Conservation (phyloP, 2,329 filamentous ascomycete genomes). For the Beauveria pseudobassiana region DNA sequence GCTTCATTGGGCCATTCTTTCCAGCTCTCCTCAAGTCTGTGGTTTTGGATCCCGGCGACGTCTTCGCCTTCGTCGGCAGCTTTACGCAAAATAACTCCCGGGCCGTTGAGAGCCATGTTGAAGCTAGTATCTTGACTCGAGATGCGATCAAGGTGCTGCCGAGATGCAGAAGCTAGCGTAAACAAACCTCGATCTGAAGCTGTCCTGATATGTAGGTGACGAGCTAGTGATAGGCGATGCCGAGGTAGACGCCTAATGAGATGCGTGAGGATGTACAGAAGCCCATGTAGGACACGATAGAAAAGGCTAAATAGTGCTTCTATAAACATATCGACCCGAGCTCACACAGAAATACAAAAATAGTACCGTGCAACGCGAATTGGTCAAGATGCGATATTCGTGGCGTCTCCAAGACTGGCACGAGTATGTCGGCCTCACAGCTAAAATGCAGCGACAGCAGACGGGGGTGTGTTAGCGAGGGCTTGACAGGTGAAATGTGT, state of each 20-base stretch:
- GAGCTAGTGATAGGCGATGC: background rate
- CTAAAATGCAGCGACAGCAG: background rate
- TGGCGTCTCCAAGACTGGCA: background rate
- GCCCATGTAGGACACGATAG: background rate
- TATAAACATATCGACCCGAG: background rate
- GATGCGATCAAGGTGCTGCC: background rate
- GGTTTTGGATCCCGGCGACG: background rate
- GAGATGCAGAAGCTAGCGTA: background rate
- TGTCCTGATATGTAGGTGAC: background rate
- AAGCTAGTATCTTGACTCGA: background rate
- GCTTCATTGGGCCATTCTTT: constrained; percentile 31
- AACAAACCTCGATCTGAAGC: background rate
- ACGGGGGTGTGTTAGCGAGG: background rate
- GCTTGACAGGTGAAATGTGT: background rate
- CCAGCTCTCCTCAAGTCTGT: constrained; percentile 16
- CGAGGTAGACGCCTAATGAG: background rate
- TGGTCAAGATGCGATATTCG: background rate
- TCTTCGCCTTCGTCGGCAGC: constrained; percentile 6
- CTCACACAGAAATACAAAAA: background rate
- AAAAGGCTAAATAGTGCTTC: background rate
- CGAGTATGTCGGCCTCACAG: background rate
- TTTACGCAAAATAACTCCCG: background rate
- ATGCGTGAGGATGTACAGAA: background rate
- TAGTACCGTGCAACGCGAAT: background rate
- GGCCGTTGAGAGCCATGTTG: constrained; percentile 6